A percentile compares a stretch with the other conserved stretches of the same genome.
Conservation (phyloP, 768 basidiomycete species). For the Tricholoma bakamatsutake region DNA sequence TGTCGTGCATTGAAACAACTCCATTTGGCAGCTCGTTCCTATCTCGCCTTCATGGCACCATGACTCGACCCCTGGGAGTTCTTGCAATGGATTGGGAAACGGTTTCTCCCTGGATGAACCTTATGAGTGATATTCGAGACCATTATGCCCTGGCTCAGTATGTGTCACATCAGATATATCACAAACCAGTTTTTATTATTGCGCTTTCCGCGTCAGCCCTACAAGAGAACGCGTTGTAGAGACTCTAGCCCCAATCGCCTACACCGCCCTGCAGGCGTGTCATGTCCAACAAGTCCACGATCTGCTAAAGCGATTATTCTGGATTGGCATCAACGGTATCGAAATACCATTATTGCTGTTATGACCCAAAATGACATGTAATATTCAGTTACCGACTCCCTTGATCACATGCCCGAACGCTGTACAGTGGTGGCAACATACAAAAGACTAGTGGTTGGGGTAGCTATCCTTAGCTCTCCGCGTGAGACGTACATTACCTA, state of each 20-base stretch:
- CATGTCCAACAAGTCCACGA: slow-evolving; percentile 73
- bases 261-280: slow-evolving; percentile 48
- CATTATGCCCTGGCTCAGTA: slow-evolving; percentile 63
- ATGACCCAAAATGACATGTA: background rate
- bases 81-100: slow-evolving; percentile 72
- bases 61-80: slow-evolving; percentile 26
- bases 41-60: slow-evolving; percentile 51
- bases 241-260: slow-evolving; percentile 50
- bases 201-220: slow-evolving; percentile 35
- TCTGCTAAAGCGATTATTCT: slow-evolving; percentile 61
- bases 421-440: slow-evolving; percentile 76
- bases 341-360: slow-evolving; percentile 8
- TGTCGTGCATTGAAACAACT: slow-evolving; percentile 55
- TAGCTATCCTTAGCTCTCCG: slow-evolving; percentile 72
- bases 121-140: slow-evolving; percentile 66
- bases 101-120: slow-evolving; percentile 63
- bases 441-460: slow-evolving; percentile 64
- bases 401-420: slow-evolving; percentile 62
- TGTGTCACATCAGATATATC: slow-evolving; percentile 17
- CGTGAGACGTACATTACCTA: slow-evolving; percentile 82
- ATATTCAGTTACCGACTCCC: slow-evolving; percentile 57
- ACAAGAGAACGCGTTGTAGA: slow-evolving; percentile 41
- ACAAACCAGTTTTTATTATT: background rate
- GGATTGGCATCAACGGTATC: slow-evolving; percentile 73
- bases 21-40: slow-evolving; percentile 62